Conservation (phyloP, 495 filamentous ascomycete species). For the Chaetomium fimeti region DNA sequence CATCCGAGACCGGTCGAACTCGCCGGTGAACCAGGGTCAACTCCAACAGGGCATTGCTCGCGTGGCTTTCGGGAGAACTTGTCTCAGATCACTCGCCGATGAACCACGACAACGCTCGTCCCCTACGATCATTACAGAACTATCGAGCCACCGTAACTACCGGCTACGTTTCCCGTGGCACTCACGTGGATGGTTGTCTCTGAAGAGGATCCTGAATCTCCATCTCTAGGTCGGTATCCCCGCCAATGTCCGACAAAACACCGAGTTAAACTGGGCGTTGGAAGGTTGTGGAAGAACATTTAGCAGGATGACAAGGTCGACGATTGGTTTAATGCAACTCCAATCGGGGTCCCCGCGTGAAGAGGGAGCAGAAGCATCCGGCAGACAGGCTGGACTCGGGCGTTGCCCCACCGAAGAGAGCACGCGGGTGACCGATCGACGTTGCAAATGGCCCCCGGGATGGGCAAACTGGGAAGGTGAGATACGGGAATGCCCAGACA, state of each 20-base stretch:
- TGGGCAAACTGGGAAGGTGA: background rate
- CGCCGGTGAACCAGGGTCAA: no score
- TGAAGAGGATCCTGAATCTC: no score
- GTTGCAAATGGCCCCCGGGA: background rate
- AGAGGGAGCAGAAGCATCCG: background rate
- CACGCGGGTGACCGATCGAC: background rate
- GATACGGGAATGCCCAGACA: background rate
- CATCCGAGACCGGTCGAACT: no score
- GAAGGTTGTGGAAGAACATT: background rate
- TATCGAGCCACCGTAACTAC: background rate
- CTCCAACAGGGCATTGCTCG: no score
- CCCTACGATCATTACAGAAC: background rate
- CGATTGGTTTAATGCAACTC: background rate
- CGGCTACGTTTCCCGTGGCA: no score
- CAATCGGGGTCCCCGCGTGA: background rate
- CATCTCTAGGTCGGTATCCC: background rate
- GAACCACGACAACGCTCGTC: background rate
- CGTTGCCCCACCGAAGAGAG: background rate
- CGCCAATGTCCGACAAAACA: conserved; percentile 2
- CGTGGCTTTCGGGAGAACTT: background rate
- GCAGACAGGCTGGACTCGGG: background rate
- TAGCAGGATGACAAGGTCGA: background rate
- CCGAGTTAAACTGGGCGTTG: background rate
- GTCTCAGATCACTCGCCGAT: background rate
- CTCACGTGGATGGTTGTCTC: no score